Evolutionary conservation across 257 asterid species (phyloP), one percentile per base, ranked within the genome.

Genomic region (Lycium ferocissimum): DNA sequence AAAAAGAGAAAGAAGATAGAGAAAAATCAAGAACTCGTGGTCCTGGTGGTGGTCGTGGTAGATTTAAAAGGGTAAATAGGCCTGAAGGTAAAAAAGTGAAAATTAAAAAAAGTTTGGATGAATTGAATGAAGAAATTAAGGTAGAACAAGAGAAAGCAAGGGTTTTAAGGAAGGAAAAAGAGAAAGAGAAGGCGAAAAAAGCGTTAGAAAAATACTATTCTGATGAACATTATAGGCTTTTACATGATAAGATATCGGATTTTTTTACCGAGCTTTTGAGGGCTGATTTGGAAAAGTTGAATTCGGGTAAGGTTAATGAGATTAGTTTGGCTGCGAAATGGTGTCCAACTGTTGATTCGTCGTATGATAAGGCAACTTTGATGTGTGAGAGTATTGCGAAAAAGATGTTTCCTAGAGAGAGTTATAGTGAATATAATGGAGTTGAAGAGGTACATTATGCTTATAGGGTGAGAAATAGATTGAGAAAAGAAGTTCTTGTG

Each of bases 271-370:
- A 89, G 87, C 65, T 87, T 40, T 85, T 92, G 92, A 88, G 53
- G 81, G 73, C 76, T 18, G 94, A 92, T 88, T 0, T 90, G 20
- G 54, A 70, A 71, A 86, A 87, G 2, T 83, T 91, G 83, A 87
- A 79, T 6, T 89, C 85, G 3, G 90, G 90, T 2, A 78, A 89
- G 35, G 45, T 58, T 5, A 76, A 38, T 2, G 85, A 89, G 22
- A 90, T 91, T n/a, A 88, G 89, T 49, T 87, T 91, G 38, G 94
- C 96, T 3, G 91, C 91, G 2, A 92, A 91, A 62, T 92, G 94
- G 96, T 93, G 93, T 59, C 94, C 96, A 7, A 59, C 88, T 13
- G 79, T 93, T 61, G 96, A 90, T 85, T 91, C 94, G 0, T 89
- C 93, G 0, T 93, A 91, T 40, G 94, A 93, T 79, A 88, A 86